A percentile compares a stretch with the other conserved stretches of the same genome.
phyloP scores from a whole-genome alignment of 352 stramenopile species.

The Globisporangium iwayamae region DNA sequence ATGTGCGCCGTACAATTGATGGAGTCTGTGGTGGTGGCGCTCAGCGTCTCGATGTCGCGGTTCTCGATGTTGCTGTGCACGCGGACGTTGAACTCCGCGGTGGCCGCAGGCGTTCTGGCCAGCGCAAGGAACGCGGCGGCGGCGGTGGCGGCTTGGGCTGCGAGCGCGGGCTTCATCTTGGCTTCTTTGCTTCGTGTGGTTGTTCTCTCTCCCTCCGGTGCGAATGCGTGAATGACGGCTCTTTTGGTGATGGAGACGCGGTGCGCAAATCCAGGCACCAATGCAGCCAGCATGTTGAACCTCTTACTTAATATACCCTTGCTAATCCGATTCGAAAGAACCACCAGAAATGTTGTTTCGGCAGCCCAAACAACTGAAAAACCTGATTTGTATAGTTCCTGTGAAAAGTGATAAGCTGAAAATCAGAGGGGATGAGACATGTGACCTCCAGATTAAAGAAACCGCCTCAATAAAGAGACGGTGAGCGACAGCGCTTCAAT shows the following conservation, averaged over 20 bases:
- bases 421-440: slow-evolving; percentile 5
- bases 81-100: not conserved
- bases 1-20: not conserved
- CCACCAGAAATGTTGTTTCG: not conserved
- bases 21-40: not conserved
- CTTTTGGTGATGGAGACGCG: not conserved
- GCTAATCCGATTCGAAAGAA: not conserved
- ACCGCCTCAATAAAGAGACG: not conserved
- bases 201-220: not conserved
- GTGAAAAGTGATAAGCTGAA: not conserved
- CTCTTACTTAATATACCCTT: not conserved
- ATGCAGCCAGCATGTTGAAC: slow-evolving; percentile 1
- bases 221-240: not conserved
- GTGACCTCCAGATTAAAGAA: not conserved
- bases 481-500: not conserved
- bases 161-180: slow-evolving; percentile 6
- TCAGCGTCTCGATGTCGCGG: not conserved
- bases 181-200: not conserved
- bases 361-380: not conserved
- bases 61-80: not conserved
- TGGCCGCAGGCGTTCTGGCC: not conserved
- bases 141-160: not conserved
- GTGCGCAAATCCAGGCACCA: slow-evolving; percentile 4
- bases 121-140: not conserved
- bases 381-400: not conserved